These are phyloP conservation scores for Exophiala sp. DNA, from an alignment of 2,329 filamentous ascomycete species.

Conservation along the genomic window DNA sequence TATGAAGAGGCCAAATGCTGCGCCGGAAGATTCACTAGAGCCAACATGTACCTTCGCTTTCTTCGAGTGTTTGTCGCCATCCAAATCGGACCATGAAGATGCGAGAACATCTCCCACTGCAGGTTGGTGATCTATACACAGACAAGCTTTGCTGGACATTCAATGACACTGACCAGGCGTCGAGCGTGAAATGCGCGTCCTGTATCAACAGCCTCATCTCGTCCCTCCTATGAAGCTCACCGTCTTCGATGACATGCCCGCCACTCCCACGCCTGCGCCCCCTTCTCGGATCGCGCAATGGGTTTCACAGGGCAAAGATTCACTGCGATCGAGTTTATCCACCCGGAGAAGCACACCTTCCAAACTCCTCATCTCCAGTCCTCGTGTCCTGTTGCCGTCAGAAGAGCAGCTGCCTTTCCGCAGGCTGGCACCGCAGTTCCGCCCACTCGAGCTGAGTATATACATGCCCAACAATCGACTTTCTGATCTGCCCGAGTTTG, in stretches of 20 bases:
- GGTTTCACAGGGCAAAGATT: slow-evolving; percentile 38
- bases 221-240: slow-evolving; percentile 43
- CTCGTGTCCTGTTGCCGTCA: slow-evolving; percentile 25
- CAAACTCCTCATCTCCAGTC: slow-evolving; percentile 38
- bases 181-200: slow-evolving; percentile 42
- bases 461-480: slow-evolving; percentile 41
- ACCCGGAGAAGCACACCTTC: slow-evolving; percentile 34
- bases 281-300: slow-evolving; percentile 35
- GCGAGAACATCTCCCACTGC: background rate
- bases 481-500: slow-evolving; percentile 43
- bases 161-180: slow-evolving; percentile 31
- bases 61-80: slow-evolving; percentile 22
- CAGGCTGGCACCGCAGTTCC: slow-evolving; percentile 30
- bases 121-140: background rate
- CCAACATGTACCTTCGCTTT: slow-evolving; percentile 17
- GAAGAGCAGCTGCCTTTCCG: slow-evolving; percentile 20
- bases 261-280: slow-evolving; percentile 31
- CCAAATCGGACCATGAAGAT: background rate
- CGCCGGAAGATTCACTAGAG: slow-evolving; percentile 19
- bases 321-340: slow-evolving; percentile 39
- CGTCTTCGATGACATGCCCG: slow-evolving; percentile 39
- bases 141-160: slow-evolving; percentile 7
- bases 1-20: slow-evolving; percentile 12
- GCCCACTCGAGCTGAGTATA: slow-evolving; percentile 45
- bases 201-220: slow-evolving; percentile 41